phyloP scores from a whole-genome alignment of 2,329 filamentous ascomycete genomes.

The Metarhizium anisopliae region DNA sequence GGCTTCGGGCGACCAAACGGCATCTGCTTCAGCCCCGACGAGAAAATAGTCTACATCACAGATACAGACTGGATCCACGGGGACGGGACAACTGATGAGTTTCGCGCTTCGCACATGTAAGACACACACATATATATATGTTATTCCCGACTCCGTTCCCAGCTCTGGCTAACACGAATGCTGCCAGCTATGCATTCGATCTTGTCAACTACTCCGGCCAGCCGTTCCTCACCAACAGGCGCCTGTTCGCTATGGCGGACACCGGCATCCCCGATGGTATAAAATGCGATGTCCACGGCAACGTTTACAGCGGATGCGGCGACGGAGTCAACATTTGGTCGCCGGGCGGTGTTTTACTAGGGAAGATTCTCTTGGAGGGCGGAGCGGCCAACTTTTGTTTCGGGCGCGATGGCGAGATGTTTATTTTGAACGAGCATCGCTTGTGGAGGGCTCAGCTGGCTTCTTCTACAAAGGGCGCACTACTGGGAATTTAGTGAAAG shows the following conservation, averaged over 20 bases:
- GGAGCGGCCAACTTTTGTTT: slow-evolving; percentile 40
- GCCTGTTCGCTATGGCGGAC: slow-evolving; percentile 41
- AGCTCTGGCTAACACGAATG: not conserved
- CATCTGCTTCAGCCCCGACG: slow-evolving; percentile 35
- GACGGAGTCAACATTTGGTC: slow-evolving; percentile 42
- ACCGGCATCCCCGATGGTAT: slow-evolving; percentile 38
- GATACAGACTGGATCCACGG: slow-evolving; percentile 29
- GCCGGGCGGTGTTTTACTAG: slow-evolving; percentile 33
- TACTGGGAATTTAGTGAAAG: slow-evolving; percentile 8
- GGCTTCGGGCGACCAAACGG: slow-evolving; percentile 38
- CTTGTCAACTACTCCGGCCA: slow-evolving; percentile 14
- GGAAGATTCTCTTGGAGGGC: slow-evolving; percentile 31
- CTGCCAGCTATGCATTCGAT: slow-evolving; percentile 26
- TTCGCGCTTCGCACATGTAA: slow-evolving; percentile 17
- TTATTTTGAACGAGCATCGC: slow-evolving; percentile 37
- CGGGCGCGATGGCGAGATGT: slow-evolving; percentile 31
- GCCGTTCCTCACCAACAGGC: slow-evolving; percentile 36
- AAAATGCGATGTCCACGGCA: slow-evolving; percentile 35
- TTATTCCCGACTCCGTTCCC: not conserved
- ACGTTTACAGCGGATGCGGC: slow-evolving; percentile 39
- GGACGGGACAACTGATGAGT: slow-evolving; percentile 21
- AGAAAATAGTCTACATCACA: slow-evolving; percentile 34
- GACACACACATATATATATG: not conserved
- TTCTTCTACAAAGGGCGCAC: slow-evolving; percentile 10
- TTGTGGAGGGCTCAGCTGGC: slow-evolving; percentile 26